These are phyloP conservation scores for Mycocentrospora acerina DNA, from an alignment of 2,329 filamentous ascomycete species.

Conservation along the genomic window DNA sequence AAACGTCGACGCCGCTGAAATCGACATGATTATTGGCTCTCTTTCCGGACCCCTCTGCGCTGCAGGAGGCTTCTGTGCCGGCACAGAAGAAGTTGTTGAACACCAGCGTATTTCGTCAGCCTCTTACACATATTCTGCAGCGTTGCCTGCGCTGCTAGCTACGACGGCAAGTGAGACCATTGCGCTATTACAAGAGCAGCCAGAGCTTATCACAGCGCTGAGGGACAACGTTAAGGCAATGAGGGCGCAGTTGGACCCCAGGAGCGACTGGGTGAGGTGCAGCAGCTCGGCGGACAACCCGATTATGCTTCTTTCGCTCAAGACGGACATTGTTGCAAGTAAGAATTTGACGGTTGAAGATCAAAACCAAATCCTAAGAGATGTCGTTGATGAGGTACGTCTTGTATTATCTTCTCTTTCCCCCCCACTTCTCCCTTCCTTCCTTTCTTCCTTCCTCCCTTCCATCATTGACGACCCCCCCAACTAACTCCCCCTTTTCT, in stretches of 20 bases:
- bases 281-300: conserved; percentile 84
- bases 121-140: conserved; percentile 94
- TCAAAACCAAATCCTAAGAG: conserved; percentile 81
- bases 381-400: conserved; percentile 92
- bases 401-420: no score
- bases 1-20: conserved; percentile 87
- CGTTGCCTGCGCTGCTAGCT: conserved; percentile 87
- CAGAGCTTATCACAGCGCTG: conserved; percentile 75
- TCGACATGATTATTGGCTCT: conserved; percentile 97
- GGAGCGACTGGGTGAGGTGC: conserved; percentile 89
- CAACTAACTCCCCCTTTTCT: no score
- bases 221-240: conserved; percentile 86
- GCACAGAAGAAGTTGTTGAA: conserved; percentile 85
- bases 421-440: background rate
- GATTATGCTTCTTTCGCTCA: conserved; percentile 78
- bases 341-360: conserved; percentile 70
- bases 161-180: conserved; percentile 95
- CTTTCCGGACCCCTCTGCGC: conserved; percentile 87
- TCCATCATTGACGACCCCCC: no score
- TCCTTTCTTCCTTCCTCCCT: background rate
- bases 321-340: conserved; percentile 75
- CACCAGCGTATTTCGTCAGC: conserved; percentile 93
- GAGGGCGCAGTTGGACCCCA: conserved; percentile 83
- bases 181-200: conserved; percentile 80
- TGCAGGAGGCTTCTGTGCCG: conserved; percentile 94